phyloP scores from a whole-genome alignment of 2,329 filamentous ascomycete genomes.

The Biscogniauxia marginata region DNA sequence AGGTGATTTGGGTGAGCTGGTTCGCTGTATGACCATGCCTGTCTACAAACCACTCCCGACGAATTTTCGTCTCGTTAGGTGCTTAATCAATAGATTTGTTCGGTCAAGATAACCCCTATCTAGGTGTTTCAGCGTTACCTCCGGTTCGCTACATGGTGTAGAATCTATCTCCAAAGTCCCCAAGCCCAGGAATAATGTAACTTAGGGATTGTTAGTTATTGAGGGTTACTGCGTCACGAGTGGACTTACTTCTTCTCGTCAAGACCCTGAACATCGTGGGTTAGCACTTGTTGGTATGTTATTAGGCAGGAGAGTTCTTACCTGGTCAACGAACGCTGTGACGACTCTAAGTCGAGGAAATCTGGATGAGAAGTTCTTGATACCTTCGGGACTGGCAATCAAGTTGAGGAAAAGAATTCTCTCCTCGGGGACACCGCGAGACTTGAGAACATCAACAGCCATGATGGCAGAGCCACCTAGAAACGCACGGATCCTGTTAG shows the following conservation, averaged over 20 bases:
- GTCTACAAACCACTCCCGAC: not conserved
- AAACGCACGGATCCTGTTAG: constrained; percentile 9
- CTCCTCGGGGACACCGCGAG: constrained; percentile 88
- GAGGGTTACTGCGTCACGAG: not conserved
- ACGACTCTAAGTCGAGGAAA: constrained; percentile 90
- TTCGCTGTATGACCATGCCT: not conserved
- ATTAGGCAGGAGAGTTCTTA: constrained; percentile 25
- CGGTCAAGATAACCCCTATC: not conserved
- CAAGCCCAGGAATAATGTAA: constrained; percentile 91
- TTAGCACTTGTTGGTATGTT: constrained; percentile 20
- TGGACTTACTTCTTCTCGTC: constrained; percentile 89
- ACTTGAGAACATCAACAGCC: constrained; percentile 91
- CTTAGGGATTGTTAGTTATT: constrained; percentile 52
- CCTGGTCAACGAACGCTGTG: constrained; percentile 90
- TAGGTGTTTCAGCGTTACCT: not conserved
- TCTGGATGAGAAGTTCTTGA: constrained; percentile 81
- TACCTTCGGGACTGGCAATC: constrained; percentile 93
- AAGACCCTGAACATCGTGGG: constrained; percentile 58
- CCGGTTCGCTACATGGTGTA: constrained; percentile 69
- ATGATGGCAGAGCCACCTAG: constrained; percentile 91
- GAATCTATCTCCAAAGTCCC: constrained; percentile 94
- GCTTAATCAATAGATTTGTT: not conserved
- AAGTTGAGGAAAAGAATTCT: constrained; percentile 95
- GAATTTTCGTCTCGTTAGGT: not conserved
- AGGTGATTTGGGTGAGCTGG: not conserved